Evolutionary conservation across 108 stramenopile species (phyloP), one percentile per base, ranked within the genome.

Genomic region (Nannochloropsis oceanica): DNA sequence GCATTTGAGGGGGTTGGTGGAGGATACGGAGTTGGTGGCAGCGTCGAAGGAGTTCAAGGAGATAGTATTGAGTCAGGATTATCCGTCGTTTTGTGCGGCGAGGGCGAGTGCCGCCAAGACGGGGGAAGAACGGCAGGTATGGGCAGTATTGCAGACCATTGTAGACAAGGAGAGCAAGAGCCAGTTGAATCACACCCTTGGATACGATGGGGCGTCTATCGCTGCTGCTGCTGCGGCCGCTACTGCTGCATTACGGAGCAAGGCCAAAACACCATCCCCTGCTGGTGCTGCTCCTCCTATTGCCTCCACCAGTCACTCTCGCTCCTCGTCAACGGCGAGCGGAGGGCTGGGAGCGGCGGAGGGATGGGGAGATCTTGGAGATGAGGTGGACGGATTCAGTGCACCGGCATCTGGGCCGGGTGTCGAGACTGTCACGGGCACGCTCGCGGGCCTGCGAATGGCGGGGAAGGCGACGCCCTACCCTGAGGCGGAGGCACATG

Each of bases 41-140:
- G 89, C 90, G 18, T 94, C 93, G 8, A 86, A 89, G 50, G 50
- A 86, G 43, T 94, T 96, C 84, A 95, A 98, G 87, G 82, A 87
- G 42, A 93, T 91, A 34, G 91, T 95, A 82, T 85, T 87, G 18
- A 80, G 89, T 79, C 80, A 82, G 26, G 92, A 93, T 83, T 92
- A 91, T 86, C 92, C 87, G 88, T 91, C 59, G 22, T 95, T 93
- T 83, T 97, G 96, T 87, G 88, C 92, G 46, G 34, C 87, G 44
- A 93, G 93, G 89, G 91, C 92, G 27, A 87, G 79, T 26, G 42
- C 83, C 34, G 89, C 89, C 34, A 14, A 43, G 81, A 80, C 81
- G 80, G 82, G 84, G 44, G 86, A 87, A 83, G 91, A 94, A 82
- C 44, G 87, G 27, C 91, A 94, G 44, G 91, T 95, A 43, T 98